Conservation (phyloP, 768 basidiomycete species). For the Hirschioporus abietinus region DNA sequence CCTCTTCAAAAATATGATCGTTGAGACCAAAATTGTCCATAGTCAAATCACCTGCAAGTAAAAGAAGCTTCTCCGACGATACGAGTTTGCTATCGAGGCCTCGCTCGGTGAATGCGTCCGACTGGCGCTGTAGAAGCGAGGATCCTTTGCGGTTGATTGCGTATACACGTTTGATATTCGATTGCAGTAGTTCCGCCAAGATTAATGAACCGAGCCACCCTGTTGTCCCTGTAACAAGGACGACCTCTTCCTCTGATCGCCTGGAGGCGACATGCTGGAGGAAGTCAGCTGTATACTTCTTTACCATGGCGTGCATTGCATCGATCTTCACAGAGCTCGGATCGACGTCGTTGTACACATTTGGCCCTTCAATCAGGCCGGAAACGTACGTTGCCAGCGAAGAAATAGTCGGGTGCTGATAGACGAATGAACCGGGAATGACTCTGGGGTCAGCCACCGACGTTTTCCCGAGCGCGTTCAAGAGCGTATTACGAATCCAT, state of each 20-base stretch:
- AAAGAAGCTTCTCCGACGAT: slow-evolving; percentile 24
- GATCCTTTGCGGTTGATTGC: slow-evolving; percentile 24
- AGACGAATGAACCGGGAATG: slow-evolving; percentile 29
- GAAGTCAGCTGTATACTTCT: slow-evolving; percentile 30
- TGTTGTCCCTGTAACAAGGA: slow-evolving; percentile 32
- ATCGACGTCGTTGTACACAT: slow-evolving; percentile 1
- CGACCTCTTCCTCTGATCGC: slow-evolving; percentile 15
- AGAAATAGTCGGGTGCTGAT: slow-evolving; percentile 34
- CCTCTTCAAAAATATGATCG: slow-evolving; percentile 22
- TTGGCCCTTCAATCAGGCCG: slow-evolving; percentile 13
- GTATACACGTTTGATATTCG: slow-evolving; percentile 20
- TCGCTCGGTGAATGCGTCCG: slow-evolving; percentile 21
- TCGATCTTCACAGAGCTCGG: slow-evolving; percentile 3
- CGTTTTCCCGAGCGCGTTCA: slow-evolving; percentile 18
- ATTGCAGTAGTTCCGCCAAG: slow-evolving; percentile 19
- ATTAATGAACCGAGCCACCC: slow-evolving; percentile 28
- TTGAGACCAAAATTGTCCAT: slow-evolving; percentile 22
- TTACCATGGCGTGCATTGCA: slow-evolving; percentile 33
- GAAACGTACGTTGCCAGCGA: slow-evolving; percentile 21
- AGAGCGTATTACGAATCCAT: slow-evolving; percentile 29
- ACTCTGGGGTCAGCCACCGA: slow-evolving; percentile 16
- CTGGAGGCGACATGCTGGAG: slow-evolving; percentile 7
- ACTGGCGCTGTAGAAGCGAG: slow-evolving; percentile 23
- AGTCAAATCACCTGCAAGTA: slow-evolving; percentile 27
- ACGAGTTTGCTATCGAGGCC: slow-evolving; percentile 27